Evolutionary conservation across 2,329 filamentous ascomycete genomes (phyloP), one percentile per base, ranked within the genome.

Genomic region (Aspergillus candidus): DNA sequence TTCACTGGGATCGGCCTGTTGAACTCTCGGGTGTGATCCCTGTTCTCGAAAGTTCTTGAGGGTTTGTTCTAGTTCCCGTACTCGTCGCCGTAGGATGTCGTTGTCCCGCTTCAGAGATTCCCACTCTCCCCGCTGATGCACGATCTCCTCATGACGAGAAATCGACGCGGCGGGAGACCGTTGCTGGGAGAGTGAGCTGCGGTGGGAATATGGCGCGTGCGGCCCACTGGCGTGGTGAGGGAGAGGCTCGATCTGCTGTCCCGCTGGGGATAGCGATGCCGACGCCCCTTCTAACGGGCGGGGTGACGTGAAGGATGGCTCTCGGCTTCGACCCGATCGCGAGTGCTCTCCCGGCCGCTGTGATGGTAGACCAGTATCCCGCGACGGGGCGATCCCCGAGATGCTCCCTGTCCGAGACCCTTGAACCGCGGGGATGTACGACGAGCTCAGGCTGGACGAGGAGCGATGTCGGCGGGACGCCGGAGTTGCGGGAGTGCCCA

Each of bases 391-490:
- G 39, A 74, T 71, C 12, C 69, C 70, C 4, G 64, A 63, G 12
- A 71, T 61, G 32, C 65, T 66, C 35, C 56, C 64, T 27, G 65
- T 52, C 43, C 62, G 50, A 12, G 61, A 58, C n/a, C 58, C 58
- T 45, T 61, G 67, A 30, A 58, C 60, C 35, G 58, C 57, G 39
- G 67, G 58, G 41, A 68, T 66, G 35, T 71, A 66, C 12, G 71
- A 65, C 8, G 70, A 63, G 27, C 74, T 77, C 11, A 79, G 67
- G 48, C 72, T 78, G 5, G 74, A 77, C 7, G 73, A 77, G 14
- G 75, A 79, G 39, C 77, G 73, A 57, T 81, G 76, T 41, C 78
- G 73, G 40, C 69, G 77, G 46, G 67, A 77, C 48, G 72, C 70
- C 15, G 78, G 74, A 44, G 78, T 73, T 31, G 68, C 70, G 6